Base-by-base conservation (phyloP, 2,329 filamentous ascomycete genomes). In the Pezicula carpinea region DNA sequence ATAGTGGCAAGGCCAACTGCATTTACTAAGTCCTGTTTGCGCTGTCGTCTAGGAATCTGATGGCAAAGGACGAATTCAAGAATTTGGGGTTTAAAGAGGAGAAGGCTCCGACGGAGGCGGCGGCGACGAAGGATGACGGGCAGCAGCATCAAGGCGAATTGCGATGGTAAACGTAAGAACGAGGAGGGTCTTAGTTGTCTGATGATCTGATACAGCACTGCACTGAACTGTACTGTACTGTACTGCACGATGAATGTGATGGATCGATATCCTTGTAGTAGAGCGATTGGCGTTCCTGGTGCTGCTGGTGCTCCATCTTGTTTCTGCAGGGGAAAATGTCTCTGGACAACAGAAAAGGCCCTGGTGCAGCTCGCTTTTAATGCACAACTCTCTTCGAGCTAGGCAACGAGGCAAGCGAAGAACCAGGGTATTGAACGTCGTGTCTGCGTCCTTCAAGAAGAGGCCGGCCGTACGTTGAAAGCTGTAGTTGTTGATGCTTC, bases 11-110 rank as follows among this genome's bases (percentile, higher is more conserved):
- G n/a, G n/a, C n/a, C 6, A 26, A 23, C 22, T 26, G 4, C 6
- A 26, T 29, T 29, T 17, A 38, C 35, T 17, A n/a, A 15, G 21
- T 14, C 23, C 19, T 10, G 6, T 15, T 40, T 10, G 13, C 11
- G 23, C 15, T 17, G 17, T 4, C 36, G 8, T 31, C 23, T 58
- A 90, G 90, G 57, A 96, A 97, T 63, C 73, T 99, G 26, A 99
- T 99, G 93, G 91, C 91, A 6, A 89, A 80, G 57, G 93, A 99
- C 63, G 88, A 95, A 50, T 93, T 97, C 68, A 89, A 87, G 67
- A 99, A 99, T 63, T 73, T 99, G 34, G 93, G 93, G 0, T 93
- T 95, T 58, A 63, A 66, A 13, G 61, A 66, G 1, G 54, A 62
- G n/a, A 56, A 66, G 62, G 41, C 46, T 46, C 35, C 26, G 18